phyloP scores from a whole-genome alignment of 2,329 filamentous ascomycete genomes.

The Diaporthe destruens region DNA sequence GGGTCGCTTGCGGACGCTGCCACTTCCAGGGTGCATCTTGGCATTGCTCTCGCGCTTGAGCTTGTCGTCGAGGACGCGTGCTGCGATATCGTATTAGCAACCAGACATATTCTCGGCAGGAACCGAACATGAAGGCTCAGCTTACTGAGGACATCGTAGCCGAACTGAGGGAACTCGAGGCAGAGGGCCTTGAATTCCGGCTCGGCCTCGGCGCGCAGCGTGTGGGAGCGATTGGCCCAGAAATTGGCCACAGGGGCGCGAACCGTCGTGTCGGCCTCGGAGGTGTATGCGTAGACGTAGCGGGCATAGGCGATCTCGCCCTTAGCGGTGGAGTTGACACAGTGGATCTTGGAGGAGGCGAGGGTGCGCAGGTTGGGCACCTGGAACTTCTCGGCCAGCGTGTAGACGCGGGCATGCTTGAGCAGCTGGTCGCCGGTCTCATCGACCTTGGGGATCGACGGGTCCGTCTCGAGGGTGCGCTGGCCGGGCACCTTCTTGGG shows the following conservation, averaged over 20 bases:
- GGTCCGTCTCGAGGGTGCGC: slow-evolving; percentile 77
- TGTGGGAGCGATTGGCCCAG: slow-evolving; percentile 86
- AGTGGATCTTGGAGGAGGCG: slow-evolving; percentile 91
- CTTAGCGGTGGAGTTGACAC: slow-evolving; percentile 86
- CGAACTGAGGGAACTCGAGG: slow-evolving; percentile 90
- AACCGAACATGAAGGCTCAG: slow-evolving; percentile 39
- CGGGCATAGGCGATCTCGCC: slow-evolving; percentile 93
- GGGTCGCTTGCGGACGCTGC: slow-evolving; percentile 68
- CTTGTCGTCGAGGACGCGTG: slow-evolving; percentile 75
- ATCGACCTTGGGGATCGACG: slow-evolving; percentile 75
- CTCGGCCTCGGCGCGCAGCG: slow-evolving; percentile 87
- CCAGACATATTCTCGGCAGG: background rate
- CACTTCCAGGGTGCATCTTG: slow-evolving; percentile 65
- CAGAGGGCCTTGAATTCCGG: slow-evolving; percentile 87
- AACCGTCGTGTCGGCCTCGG: slow-evolving; percentile 76
- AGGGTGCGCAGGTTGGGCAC: slow-evolving; percentile 78
- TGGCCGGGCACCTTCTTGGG: slow-evolving; percentile 74
- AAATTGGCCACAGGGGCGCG: slow-evolving; percentile 89
- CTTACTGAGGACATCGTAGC: slow-evolving; percentile 89
- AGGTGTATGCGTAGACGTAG: slow-evolving; percentile 87
- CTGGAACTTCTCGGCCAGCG: slow-evolving; percentile 83
- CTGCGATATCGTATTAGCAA: slow-evolving; percentile 53
- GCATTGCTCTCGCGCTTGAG: slow-evolving; percentile 73
- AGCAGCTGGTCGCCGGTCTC: slow-evolving; percentile 86
- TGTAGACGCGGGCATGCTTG: slow-evolving; percentile 91